phyloP scores from a whole-genome alignment of 1,139 yeast genomes.

The Candida sanyaensis region DNA sequence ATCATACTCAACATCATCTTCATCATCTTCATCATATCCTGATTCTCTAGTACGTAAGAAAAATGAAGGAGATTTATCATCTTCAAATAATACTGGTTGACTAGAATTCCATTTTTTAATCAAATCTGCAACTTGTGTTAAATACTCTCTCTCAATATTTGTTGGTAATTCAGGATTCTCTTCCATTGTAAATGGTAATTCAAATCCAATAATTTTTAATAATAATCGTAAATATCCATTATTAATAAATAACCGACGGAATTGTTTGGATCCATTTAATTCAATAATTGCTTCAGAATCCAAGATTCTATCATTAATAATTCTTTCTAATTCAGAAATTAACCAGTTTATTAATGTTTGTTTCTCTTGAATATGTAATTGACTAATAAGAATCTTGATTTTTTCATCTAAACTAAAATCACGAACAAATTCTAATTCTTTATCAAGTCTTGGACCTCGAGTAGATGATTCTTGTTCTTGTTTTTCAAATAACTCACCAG shows the following conservation, averaged over 20 bases:
- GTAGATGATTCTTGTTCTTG: conserved; percentile 19
- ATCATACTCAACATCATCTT: conserved; percentile 18
- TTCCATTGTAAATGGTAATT: conserved; percentile 36
- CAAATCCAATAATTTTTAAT: conserved; percentile 34
- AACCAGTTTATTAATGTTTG: conserved; percentile 44
- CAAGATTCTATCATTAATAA: conserved; percentile 24
- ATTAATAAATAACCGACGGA: conserved; percentile 31
- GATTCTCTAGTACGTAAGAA: conserved; percentile 30
- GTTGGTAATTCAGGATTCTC: conserved; percentile 33
- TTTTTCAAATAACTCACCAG: conserved; percentile 51
- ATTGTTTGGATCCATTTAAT: conserved; percentile 20
- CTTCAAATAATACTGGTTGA: conserved; percentile 44
- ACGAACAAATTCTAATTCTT: conserved; percentile 39
- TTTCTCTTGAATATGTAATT: conserved; percentile 49
- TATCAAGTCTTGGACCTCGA: conserved; percentile 29
- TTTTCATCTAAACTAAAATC: conserved; percentile 37
- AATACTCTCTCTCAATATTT: conserved; percentile 18
- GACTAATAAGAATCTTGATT: conserved; percentile 50
- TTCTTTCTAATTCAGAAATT: conserved; percentile 35
- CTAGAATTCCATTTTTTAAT: conserved; percentile 31
- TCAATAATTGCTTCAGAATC: conserved; percentile 14
- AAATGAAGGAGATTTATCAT: conserved; percentile 40
- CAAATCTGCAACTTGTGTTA: conserved; percentile 25
- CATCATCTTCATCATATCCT: conserved; percentile 16
- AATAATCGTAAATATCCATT: conserved; percentile 39